Evolutionary conservation across 306 rosid genomes (phyloP).

Genomic region (Lathyrus aphaca): DNA sequence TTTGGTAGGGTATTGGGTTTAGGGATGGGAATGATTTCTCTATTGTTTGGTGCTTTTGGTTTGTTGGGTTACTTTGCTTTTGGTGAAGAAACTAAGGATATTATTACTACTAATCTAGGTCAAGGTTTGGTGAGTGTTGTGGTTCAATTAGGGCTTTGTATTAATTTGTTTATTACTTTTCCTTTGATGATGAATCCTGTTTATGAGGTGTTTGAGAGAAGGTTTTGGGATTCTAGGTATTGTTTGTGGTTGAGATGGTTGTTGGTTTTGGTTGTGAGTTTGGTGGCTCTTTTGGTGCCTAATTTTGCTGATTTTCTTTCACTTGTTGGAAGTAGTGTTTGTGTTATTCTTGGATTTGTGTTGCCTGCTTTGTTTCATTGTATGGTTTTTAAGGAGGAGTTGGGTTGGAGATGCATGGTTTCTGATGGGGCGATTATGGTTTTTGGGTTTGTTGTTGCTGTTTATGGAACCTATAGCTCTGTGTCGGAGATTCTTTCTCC

Average conservation of each 20-base stretch:
- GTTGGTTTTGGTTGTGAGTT: conserved; percentile 56
- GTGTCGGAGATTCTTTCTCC: conserved; percentile 56
- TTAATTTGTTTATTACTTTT: conserved; percentile 66
- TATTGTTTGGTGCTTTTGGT: conserved; percentile 69
- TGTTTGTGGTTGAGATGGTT: conserved; percentile 75
- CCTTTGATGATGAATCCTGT: conserved; percentile 88
- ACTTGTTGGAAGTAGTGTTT: conserved; percentile 72
- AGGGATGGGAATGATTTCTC: conserved; percentile 58
- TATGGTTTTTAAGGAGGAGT: conserved; percentile 63
- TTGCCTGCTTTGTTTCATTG: conserved; percentile 73
- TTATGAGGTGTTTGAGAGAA: conserved; percentile 69
- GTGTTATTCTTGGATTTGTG: conserved; percentile 66
- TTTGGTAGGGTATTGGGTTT: conserved; percentile 62
- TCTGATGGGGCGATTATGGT: conserved; percentile 57
- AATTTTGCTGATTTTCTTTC: conserved; percentile 80
- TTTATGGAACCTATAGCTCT: conserved; percentile 60
- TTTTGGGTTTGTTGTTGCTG: conserved; percentile 54
- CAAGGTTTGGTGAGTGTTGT: conserved; percentile 54
- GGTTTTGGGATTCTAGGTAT: conserved; percentile 57
- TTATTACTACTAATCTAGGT: conserved; percentile 73
- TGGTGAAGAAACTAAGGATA: conserved; percentile 72
- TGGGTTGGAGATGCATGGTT: conserved; percentile 56
- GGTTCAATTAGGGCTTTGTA: conserved; percentile 66
- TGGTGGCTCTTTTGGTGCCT: conserved; percentile 73
- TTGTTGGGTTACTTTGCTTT: conserved; percentile 72